A percentile compares a stretch with the other conserved stretches of the same genome.
Conservation (phyloP, 1,284 basidiomycete species). For the Moniliophthora roreri region DNA sequence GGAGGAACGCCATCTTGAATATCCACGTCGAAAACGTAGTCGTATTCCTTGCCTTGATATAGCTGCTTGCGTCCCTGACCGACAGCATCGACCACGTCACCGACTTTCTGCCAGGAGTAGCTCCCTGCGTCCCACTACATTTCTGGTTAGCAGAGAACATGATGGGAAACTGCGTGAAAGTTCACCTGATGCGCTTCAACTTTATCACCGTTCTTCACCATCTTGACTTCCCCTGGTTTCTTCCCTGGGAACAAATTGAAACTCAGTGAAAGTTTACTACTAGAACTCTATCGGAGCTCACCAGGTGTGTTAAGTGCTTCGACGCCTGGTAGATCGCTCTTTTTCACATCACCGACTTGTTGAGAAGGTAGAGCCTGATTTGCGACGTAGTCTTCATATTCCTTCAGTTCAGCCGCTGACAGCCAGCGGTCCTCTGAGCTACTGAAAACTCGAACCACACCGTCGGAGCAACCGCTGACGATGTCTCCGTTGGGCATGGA, state of each 20-base stretch:
- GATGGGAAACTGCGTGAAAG: slow-evolving; percentile 15
- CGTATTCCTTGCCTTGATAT: slow-evolving; percentile 91
- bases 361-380: slow-evolving; percentile 71
- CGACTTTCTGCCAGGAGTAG: slow-evolving; percentile 87
- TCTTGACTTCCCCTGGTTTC: slow-evolving; percentile 90
- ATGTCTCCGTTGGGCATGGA: slow-evolving; percentile 88
- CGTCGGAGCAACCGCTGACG: slow-evolving; percentile 88
- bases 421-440: slow-evolving; percentile 75
- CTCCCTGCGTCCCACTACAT: slow-evolving; percentile 71
- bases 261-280: neutral
- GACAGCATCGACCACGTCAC: slow-evolving; percentile 94
- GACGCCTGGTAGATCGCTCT: slow-evolving; percentile 81
- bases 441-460: slow-evolving; percentile 87
- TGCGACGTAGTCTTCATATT: slow-evolving; percentile 73
- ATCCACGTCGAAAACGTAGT: slow-evolving; percentile 99
- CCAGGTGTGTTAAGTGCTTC: slow-evolving; percentile 79
- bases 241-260: slow-evolving; percentile 52
- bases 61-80: slow-evolving; percentile 86
- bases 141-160: slow-evolving; percentile 7
- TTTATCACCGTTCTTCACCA: slow-evolving; percentile 77
- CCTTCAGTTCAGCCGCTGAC: slow-evolving; percentile 61
- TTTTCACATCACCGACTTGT: slow-evolving; percentile 92
- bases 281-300: slow-evolving; percentile 31
- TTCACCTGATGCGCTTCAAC: slow-evolving; percentile 87
- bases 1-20: slow-evolving; percentile 91